phyloP scores from a whole-genome alignment of 495 filamentous ascomycete genomes.

The Emericellopsis terricola region DNA sequence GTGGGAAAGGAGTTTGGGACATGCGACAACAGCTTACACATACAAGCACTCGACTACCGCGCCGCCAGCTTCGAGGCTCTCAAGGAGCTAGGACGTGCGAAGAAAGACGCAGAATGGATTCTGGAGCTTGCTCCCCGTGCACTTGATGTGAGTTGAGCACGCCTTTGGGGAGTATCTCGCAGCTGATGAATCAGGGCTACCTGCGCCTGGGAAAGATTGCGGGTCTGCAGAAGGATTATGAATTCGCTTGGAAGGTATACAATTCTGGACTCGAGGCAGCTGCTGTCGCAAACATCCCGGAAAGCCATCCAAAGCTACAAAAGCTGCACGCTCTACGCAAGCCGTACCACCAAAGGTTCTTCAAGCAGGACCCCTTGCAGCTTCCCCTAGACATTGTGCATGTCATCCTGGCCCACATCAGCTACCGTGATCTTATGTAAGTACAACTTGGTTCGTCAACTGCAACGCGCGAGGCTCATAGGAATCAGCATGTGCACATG shows the following conservation, averaged over 20 bases:
- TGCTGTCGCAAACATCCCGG: background rate
- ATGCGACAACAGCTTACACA: conserved; percentile 1
- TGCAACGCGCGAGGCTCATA: background rate
- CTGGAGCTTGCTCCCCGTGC: background rate
- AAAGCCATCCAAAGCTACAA: background rate
- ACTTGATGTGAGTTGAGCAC: background rate
- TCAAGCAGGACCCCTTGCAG: background rate
- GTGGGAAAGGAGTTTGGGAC: background rate
- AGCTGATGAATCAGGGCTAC: conserved; percentile 1
- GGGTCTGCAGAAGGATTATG: background rate
- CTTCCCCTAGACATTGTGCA: background rate
- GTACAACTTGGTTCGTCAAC: background rate
- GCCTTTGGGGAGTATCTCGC: background rate
- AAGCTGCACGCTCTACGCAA: background rate
- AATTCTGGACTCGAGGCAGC: background rate
- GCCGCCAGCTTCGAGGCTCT: conserved; percentile 3
- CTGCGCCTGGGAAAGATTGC: background rate
- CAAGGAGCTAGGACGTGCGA: background rate
- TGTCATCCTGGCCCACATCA: background rate
- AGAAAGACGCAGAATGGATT: conserved; percentile 1
- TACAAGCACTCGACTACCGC: conserved; percentile 3
- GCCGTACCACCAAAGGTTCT: background rate
- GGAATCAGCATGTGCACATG: background rate
- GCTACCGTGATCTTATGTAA: background rate
- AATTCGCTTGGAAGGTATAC: background rate